Conservation (phyloP, 257 asterid species). For the Nyctanthes arbortristis region DNA sequence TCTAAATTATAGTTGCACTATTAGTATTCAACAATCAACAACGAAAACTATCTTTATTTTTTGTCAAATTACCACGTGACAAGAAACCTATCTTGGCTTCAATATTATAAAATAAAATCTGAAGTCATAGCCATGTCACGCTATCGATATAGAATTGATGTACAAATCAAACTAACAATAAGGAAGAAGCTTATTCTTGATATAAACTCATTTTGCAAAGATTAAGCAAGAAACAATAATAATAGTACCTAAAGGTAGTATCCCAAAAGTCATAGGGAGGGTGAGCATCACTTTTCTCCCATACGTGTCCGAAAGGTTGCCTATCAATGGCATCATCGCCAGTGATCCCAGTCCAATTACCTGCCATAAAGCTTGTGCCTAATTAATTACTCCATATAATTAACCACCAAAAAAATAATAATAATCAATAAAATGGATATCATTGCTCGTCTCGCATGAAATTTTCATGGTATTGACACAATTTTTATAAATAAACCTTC, state of each 20-base stretch:
- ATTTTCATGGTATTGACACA: too few species aligned
- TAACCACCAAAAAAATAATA: too few species aligned
- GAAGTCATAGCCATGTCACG: neutral
- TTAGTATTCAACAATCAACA: too few species aligned
- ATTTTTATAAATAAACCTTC: too few species aligned
- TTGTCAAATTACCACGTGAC: neutral
- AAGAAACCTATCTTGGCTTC: too few species aligned
- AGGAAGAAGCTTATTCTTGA: neutral
- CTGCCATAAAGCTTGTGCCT: slow-evolving; percentile 24
- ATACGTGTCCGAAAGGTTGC: slow-evolving; percentile 47
- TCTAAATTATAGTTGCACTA: neutral
- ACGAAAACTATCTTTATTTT: neutral
- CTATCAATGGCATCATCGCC: slow-evolving; percentile 43
- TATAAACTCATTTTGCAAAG: neutral
- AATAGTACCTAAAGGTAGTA: slow-evolving; percentile 42
- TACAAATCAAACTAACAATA: too few species aligned
- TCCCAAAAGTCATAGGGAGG: slow-evolving; percentile 39
- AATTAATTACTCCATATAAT: too few species aligned
- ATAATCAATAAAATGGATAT: too few species aligned
- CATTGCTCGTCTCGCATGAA: too few species aligned
- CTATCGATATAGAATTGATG: too few species aligned
- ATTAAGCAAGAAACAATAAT: neutral
- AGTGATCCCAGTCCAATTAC: slow-evolving; percentile 45
- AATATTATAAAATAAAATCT: too few species aligned
- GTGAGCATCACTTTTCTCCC: slow-evolving; percentile 49